phyloP scores from a whole-genome alignment of 768 basidiomycete species.

The Lactarius quietus region DNA sequence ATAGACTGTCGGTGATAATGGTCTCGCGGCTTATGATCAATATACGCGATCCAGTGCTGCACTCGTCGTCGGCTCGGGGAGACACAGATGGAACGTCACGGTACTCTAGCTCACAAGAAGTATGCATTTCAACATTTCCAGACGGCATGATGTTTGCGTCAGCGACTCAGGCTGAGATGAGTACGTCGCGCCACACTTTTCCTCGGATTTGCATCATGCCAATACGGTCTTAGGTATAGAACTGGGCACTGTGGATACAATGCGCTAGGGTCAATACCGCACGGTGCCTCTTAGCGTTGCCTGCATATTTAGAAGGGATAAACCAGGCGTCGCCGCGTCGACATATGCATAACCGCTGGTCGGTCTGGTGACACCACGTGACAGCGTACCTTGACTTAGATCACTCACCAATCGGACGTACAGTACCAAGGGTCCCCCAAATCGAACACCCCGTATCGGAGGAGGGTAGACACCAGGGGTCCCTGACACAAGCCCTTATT shows the following conservation, averaged over 20 bases:
- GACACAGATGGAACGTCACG: background rate
- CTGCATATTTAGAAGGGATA: background rate
- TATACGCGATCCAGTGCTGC: background rate
- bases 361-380: no score
- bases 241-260: background rate
- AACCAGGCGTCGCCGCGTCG: no score
- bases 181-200: no score
- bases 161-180: background rate
- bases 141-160: background rate
- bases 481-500: no score
- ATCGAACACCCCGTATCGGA: no score
- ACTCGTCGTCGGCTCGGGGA: background rate
- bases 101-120: background rate
- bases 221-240: background rate
- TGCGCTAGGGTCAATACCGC: no score
- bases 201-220: background rate
- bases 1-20: conserved; percentile 21
- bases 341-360: no score
- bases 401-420: no score
- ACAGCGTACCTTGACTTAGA: no score
- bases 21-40: conserved; percentile 24
- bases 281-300: background rate
- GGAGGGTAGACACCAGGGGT: no score
- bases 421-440: no score
- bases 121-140: conserved; percentile 9